A percentile compares a stretch with the other conserved stretches of the same genome.
phyloP scores from a whole-genome alignment of 768 basidiomycete genomes.

The Clathrus columnatus region DNA sequence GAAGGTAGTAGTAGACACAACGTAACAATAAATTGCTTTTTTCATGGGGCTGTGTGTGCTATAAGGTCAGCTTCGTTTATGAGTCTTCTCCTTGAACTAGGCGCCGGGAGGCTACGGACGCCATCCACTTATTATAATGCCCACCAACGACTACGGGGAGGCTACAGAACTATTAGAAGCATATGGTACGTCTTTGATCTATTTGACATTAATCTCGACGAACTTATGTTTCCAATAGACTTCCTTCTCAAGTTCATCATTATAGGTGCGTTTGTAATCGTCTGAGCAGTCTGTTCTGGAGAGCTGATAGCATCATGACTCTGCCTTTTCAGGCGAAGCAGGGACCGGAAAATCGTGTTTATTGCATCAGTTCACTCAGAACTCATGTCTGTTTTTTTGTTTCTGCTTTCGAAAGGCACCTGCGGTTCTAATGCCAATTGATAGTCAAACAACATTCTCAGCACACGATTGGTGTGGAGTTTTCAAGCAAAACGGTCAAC shows the following conservation, averaged over 20 bases:
- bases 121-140: conserved; percentile 31
- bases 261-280: conserved; percentile 51
- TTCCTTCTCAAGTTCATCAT: conserved; percentile 99
- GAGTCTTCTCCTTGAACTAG: too few relatives aligned
- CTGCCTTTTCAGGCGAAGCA: conserved; percentile 63
- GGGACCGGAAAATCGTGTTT: conserved; percentile 97
- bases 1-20: too few relatives aligned
- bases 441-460: conserved; percentile 92
- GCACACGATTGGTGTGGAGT: conserved; percentile 98
- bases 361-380: conserved; percentile 93
- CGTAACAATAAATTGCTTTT: too few relatives aligned
- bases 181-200: conserved; percentile 68
- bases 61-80: too few relatives aligned
- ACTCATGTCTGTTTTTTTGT: conserved; percentile 60
- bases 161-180: conserved; percentile 91
- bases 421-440: conserved; percentile 14
- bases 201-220: not conserved
- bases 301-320: not conserved
- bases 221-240: conserved; percentile 39
- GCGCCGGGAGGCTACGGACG: not conserved
- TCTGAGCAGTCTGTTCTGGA: not conserved
- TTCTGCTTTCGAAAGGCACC: conserved; percentile 9
- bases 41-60: too few relatives aligned
- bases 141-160: conserved; percentile 64
- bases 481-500: conserved; percentile 87